Percentiles rank a stretch among this genome's conserved stretches.
Conservation (phyloP, 1,284 basidiomycete species). For the Fereydounia khargensis region DNA sequence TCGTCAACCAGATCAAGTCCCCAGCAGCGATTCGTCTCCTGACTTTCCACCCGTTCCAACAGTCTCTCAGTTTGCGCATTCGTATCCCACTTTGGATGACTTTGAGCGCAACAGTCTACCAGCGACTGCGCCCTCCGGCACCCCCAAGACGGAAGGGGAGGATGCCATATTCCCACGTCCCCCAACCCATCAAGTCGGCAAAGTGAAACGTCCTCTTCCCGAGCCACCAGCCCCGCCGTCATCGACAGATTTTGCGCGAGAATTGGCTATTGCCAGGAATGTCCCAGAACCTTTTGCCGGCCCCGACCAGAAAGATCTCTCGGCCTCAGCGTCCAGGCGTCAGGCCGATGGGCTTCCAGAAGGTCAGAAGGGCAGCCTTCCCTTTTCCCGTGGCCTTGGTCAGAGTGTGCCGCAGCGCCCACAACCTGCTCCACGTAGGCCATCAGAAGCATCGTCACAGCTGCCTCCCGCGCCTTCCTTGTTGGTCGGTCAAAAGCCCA, state of each 20-base stretch:
- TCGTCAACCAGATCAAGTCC: too few species aligned
- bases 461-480: conserved; percentile 9
- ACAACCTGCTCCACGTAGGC: too few species aligned
- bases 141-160: too few species aligned
- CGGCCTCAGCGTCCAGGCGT: background rate
- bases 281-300: conserved; percentile 31
- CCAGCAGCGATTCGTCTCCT: background rate
- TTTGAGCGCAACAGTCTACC: conserved; percentile 28
- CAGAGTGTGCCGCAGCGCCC: too few species aligned
- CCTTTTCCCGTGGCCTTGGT: too few species aligned
- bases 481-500: conserved; percentile 30
- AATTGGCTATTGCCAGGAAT: conserved; percentile 29
- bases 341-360: too few species aligned
- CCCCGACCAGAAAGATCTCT: too few species aligned
- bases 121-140: too few species aligned
- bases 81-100: conserved; percentile 43
- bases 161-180: conserved; percentile 16
- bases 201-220: conserved; percentile 23
- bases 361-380: too few species aligned
- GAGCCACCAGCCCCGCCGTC: conserved; percentile 23
- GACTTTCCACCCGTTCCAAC: conserved; percentile 23
- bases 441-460: background rate
- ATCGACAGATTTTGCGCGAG: conserved; percentile 21
- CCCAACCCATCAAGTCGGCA: conserved; percentile 28
- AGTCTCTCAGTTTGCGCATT: conserved; percentile 30